These are phyloP conservation scores for Nitzschia inconspicua DNA, from an alignment of 108 stramenopile species.

Conservation along the genomic window DNA sequence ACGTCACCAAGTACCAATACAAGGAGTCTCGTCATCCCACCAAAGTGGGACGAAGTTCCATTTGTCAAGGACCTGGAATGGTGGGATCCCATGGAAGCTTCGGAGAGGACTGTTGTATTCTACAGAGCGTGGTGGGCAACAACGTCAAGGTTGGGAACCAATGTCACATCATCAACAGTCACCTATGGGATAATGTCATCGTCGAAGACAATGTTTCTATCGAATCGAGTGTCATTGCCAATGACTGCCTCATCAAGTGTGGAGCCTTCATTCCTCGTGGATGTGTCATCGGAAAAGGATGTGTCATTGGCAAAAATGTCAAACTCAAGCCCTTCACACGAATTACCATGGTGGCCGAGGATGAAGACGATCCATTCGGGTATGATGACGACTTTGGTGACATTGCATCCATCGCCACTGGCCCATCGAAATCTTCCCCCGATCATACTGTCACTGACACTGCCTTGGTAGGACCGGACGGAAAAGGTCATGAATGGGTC, in stretches of 20 bases:
- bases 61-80: constrained; percentile 61
- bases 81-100: constrained; percentile 60
- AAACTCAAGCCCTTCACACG: constrained; percentile 81
- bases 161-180: constrained; percentile 59
- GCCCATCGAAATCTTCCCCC: no score
- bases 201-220: constrained; percentile 74
- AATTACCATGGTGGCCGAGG: constrained; percentile 66
- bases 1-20: constrained; percentile 13
- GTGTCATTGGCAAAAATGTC: constrained; percentile 80
- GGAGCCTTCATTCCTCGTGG: constrained; percentile 77
- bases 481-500: constrained; percentile 58
- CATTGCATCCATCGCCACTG: not conserved
- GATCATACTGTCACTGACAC: no score
- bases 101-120: constrained; percentile 67
- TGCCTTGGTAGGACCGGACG: constrained; percentile 64
- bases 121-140: constrained; percentile 71
- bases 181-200: constrained; percentile 80
- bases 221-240: constrained; percentile 65
- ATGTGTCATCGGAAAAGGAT: constrained; percentile 87
- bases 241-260: constrained; percentile 53
- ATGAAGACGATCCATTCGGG: constrained; percentile 43
- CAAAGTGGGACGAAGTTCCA: constrained; percentile 56
- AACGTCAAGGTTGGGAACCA: constrained; percentile 57
- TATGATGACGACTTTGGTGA: constrained; percentile 18
- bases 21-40: constrained; percentile 19